Evolutionary conservation across 768 basidiomycete species (phyloP), one percentile per base, ranked within the genome.

Genomic region (Leucocoprinus sp.): DNA sequence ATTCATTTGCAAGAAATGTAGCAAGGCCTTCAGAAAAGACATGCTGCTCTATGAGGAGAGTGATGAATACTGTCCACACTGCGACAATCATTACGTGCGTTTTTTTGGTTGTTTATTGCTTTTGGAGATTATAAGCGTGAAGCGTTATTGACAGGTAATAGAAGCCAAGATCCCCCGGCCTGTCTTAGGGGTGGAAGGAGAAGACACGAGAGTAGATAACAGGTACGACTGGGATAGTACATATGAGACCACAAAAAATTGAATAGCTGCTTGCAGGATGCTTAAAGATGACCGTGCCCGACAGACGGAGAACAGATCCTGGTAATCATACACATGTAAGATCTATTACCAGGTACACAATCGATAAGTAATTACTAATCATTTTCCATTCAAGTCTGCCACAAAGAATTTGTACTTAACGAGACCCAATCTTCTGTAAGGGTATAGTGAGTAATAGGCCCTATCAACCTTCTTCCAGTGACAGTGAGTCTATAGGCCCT

Each of bases 41-140:
- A 93, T 97, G 91, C 52, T 71, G 0, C 64, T 63, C 5, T 98
- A 90, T 57, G 95, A 98, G 55, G 95, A 99, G 61, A 92, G 91
- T 58, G 93, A 98, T 60, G 96, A 99, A 64, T 98, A 83, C 60
- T 98, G 96, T 60, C 96, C 95, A 0, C 86, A 96, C 64, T 97
- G 96, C 59, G 96, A 97, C 64, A 98, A 98, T 60, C 93, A 93
- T 60, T 99, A 93, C 61, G 96, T 95, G 59, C 55, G 86, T 70
- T n/a, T n/a, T 17, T 14, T 12, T 8, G 8, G 18, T n/a, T n/a
- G n/a, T n/a, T n/a, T n/a, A n/a, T n/a, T n/a, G n/a, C n/a, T n/a
- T n/a, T n/a, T n/a, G n/a, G n/a, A n/a, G n/a, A n/a, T n/a, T n/a
- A n/a, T n/a, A n/a, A n/a, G n/a, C n/a, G n/a, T n/a, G n/a, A n/a